Conservation (phyloP, 2,329 filamentous ascomycete genomes). For the Seiridium unicorne region DNA sequence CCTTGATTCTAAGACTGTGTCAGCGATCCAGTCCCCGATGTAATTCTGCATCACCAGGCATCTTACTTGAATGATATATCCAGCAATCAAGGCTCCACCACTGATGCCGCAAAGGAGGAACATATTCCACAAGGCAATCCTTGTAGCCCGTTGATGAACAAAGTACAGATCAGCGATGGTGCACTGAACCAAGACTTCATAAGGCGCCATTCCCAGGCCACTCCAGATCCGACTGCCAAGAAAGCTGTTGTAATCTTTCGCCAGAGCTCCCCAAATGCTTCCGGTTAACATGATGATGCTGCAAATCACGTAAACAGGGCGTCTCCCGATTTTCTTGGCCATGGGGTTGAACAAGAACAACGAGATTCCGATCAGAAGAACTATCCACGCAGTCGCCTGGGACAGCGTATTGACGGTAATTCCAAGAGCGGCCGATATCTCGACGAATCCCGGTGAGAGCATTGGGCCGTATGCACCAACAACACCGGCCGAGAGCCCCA, state of each 20-base stretch:
- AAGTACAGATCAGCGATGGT: slow-evolving; percentile 47
- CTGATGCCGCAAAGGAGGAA: slow-evolving; percentile 38
- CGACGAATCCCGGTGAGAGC: slow-evolving; percentile 47
- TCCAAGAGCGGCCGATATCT: slow-evolving; percentile 39
- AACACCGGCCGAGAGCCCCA: slow-evolving; percentile 42
- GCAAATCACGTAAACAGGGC: slow-evolving; percentile 47
- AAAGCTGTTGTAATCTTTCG: slow-evolving; percentile 42
- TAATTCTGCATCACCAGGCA: too few species aligned
- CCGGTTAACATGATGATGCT: slow-evolving; percentile 45
- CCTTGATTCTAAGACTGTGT: slow-evolving; percentile 27
- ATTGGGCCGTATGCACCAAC: slow-evolving; percentile 51
- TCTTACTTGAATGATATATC: slow-evolving; percentile 35
- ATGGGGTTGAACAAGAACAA: slow-evolving; percentile 51
- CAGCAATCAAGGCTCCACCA: slow-evolving; percentile 37
- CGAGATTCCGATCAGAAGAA: slow-evolving; percentile 44
- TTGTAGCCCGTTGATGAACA: slow-evolving; percentile 42
- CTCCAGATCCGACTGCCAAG: slow-evolving; percentile 43
- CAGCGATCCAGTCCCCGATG: background rate
- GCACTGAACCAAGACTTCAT: slow-evolving; percentile 51
- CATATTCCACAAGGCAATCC: slow-evolving; percentile 40
- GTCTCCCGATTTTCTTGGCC: slow-evolving; percentile 47
- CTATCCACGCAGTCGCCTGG: slow-evolving; percentile 46
- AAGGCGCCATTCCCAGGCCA: slow-evolving; percentile 48
- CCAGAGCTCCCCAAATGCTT: slow-evolving; percentile 45
- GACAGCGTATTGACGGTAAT: slow-evolving; percentile 42